Conservation (phyloP, 2,329 filamentous ascomycete genomes). For the Claviceps sp. region DNA sequence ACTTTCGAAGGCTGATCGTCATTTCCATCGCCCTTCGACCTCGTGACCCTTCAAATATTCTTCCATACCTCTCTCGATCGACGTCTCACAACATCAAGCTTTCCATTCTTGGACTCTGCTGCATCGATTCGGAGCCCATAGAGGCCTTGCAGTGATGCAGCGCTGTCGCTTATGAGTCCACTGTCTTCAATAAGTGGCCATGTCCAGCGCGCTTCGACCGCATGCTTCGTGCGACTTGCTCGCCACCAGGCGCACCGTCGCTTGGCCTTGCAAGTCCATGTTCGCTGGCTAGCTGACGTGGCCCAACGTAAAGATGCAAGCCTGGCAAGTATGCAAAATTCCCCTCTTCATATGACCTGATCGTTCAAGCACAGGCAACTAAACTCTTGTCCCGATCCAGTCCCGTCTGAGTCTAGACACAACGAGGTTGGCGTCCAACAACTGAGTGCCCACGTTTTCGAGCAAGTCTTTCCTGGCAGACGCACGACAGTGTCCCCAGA, state of each 20-base stretch:
- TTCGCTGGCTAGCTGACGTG: conserved; percentile 31
- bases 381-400: conserved; percentile 13
- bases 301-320: conserved; percentile 13
- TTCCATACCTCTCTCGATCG: too few species aligned
- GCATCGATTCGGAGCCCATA: conserved; percentile 4
- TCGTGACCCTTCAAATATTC: too few species aligned
- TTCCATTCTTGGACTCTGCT: background rate
- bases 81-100: background rate
- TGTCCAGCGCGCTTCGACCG: conserved; percentile 26
- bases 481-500: conserved; percentile 47
- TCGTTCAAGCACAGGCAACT: background rate
- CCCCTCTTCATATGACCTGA: background rate
- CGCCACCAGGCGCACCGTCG: conserved; percentile 31
- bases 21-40: too few species aligned
- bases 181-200: conserved; percentile 20
- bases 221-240: conserved; percentile 38
- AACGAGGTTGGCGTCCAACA: conserved; percentile 95
- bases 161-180: conserved; percentile 15
- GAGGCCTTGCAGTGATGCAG: conserved; percentile 14
- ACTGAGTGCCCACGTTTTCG: conserved; percentile 68
- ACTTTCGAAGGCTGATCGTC: too few species aligned
- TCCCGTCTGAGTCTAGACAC: conserved; percentile 51
- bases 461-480: conserved; percentile 62
- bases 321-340: conserved; percentile 27
- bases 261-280: conserved; percentile 21